Evolutionary conservation across 495 filamentous ascomycete species (phyloP).

Genomic region (Evernia prunastri): DNA sequence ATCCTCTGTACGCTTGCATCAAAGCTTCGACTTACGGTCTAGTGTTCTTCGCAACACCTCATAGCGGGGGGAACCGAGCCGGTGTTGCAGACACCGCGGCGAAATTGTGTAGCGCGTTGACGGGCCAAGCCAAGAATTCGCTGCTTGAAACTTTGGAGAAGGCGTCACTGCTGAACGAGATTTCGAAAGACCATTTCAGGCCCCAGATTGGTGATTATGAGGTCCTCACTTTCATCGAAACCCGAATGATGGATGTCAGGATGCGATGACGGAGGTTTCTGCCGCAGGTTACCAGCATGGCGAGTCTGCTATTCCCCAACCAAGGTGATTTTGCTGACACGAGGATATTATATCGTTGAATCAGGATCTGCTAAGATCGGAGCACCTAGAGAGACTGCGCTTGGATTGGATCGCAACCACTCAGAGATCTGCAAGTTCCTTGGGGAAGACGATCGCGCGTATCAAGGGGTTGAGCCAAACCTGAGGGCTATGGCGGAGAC

Average conservation of each 20-base stretch:
- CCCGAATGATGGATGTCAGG: slow-evolving; percentile 8
- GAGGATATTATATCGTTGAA: slow-evolving; percentile 7
- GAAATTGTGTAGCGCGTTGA: slow-evolving; percentile 13
- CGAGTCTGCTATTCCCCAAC: not conserved
- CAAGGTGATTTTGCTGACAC: not conserved
- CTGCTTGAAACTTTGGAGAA: slow-evolving; percentile 8
- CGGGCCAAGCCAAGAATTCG: slow-evolving; percentile 8
- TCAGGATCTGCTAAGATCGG: slow-evolving; percentile 10
- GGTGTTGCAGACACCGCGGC: slow-evolving; percentile 9
- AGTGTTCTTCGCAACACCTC: slow-evolving; percentile 17
- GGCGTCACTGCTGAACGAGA: slow-evolving; percentile 12
- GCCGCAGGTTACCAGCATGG: slow-evolving; percentile 13
- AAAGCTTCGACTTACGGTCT: slow-evolving; percentile 15
- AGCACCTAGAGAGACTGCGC: slow-evolving; percentile 1
- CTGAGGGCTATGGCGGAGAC: slow-evolving; percentile 2
- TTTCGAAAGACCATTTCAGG: slow-evolving; percentile 13
- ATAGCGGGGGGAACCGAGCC: slow-evolving; percentile 5
- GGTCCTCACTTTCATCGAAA: slow-evolving; percentile 12
- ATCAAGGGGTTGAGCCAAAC: slow-evolving; percentile 10
- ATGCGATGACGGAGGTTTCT: not conserved
- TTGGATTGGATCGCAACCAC: slow-evolving; percentile 15
- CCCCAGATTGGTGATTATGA: slow-evolving; percentile 10
- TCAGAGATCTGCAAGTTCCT: slow-evolving; percentile 19
- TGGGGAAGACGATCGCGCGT: slow-evolving; percentile 3
- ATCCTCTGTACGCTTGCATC: slow-evolving; percentile 4